A percentile compares a stretch with the other conserved stretches of the same genome.
phyloP scores from a whole-genome alignment of 2,329 filamentous ascomycete genomes.

The Pseudohalonectria lignicola region DNA sequence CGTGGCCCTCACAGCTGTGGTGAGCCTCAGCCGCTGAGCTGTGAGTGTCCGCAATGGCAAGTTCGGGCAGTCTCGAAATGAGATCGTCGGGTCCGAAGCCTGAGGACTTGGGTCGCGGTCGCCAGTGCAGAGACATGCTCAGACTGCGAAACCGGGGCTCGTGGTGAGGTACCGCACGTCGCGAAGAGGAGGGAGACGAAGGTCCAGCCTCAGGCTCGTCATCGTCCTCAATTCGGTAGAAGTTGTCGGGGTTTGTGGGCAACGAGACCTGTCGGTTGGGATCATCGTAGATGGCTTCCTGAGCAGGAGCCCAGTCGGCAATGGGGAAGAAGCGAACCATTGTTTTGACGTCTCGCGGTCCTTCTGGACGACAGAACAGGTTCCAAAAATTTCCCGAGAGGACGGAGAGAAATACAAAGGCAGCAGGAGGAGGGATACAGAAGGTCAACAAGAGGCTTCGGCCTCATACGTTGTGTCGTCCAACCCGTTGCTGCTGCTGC shows the following conservation, averaged over 20 bases:
- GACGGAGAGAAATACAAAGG: too few species aligned
- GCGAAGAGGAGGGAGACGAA: slow-evolving; percentile 7
- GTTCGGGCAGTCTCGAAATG: slow-evolving; percentile 10
- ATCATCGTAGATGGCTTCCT: slow-evolving; percentile 30
- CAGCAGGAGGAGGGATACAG: too few species aligned
- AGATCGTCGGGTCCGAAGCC: slow-evolving; percentile 21
- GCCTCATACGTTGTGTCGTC: too few species aligned
- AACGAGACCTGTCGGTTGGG: slow-evolving; percentile 2
- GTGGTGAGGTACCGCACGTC: slow-evolving; percentile 13
- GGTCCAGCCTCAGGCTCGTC: slow-evolving; percentile 2
- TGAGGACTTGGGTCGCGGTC: slow-evolving; percentile 31
- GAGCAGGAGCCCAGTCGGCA: slow-evolving; percentile 28
- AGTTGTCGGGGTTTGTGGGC: slow-evolving; percentile 2
- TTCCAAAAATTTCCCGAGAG: too few species aligned
- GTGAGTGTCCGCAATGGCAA: slow-evolving; percentile 17
- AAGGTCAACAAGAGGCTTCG: too few species aligned
- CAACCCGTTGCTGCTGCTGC: too few species aligned
- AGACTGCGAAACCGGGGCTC: slow-evolving; percentile 32
- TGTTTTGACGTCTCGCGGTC: too few species aligned
- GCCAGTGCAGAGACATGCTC: slow-evolving; percentile 39
- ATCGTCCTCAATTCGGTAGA: not conserved
- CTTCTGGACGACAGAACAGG: too few species aligned
- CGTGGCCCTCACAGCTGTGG: not conserved
- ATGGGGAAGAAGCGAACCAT: slow-evolving; percentile 26
- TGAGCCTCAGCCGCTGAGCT: too few species aligned